These are phyloP conservation scores for Parascedosporium putredinis DNA, from an alignment of 2,329 filamentous ascomycete genomes.

Conservation along the genomic window DNA sequence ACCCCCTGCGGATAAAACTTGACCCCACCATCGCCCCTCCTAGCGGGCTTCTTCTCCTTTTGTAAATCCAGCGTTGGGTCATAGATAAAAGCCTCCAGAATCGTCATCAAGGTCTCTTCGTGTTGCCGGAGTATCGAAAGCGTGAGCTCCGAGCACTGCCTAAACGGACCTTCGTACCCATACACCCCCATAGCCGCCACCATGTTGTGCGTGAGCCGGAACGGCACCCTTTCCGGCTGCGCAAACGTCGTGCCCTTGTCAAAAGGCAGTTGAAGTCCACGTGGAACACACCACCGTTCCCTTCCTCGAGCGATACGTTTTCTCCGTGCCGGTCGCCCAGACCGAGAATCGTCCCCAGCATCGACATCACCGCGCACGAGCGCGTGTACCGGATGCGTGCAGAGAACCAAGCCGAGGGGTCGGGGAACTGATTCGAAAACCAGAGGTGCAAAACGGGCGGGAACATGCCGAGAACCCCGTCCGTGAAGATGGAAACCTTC, in stretches of 20 bases:
- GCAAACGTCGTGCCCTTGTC: conserved; percentile 95
- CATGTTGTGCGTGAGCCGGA: conserved; percentile 98
- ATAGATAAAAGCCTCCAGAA: conserved; percentile 92
- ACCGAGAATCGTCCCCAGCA: conserved; percentile 89
- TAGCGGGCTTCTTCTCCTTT: conserved; percentile 43
- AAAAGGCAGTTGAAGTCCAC: conserved; percentile 99
- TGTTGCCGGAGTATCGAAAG: conserved; percentile 76
- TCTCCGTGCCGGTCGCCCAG: conserved; percentile 94
- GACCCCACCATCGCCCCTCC: conserved; percentile 29
- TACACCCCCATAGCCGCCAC: conserved; percentile 93
- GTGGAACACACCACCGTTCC: conserved; percentile 87
- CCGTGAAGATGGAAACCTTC: conserved; percentile 62
- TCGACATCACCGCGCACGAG: conserved; percentile 98
- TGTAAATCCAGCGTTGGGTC: conserved; percentile 93
- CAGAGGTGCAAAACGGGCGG: conserved; percentile 81
- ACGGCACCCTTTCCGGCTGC: conserved; percentile 89
- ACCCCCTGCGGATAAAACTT: conserved; percentile 58
- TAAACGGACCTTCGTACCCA: conserved; percentile 86
- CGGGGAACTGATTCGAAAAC: conserved; percentile 93
- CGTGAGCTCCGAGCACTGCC: conserved; percentile 82
- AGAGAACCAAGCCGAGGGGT: conserved; percentile 84
- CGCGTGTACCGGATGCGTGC: conserved; percentile 83
- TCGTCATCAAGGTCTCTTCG: conserved; percentile 93
- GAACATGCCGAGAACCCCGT: conserved; percentile 55
- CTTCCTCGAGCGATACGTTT: conserved; percentile 91